These are phyloP conservation scores for Gnaphalium uliginosum DNA, from an alignment of 129 eudicot genomes.

Conservation along the genomic window DNA sequence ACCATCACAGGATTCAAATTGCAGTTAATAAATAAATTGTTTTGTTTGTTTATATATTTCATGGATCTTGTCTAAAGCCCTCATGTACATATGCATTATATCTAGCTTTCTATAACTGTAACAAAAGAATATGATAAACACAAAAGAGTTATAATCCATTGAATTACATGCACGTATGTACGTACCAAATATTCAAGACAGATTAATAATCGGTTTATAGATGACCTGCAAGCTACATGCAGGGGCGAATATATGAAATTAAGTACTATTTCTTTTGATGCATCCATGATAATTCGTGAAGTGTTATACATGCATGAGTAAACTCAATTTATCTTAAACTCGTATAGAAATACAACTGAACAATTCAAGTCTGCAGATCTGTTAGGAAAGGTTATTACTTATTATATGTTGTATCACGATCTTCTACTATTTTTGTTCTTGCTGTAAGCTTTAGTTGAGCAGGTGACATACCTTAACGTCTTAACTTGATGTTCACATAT, in stretches of 20 bases:
- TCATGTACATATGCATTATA: neutral
- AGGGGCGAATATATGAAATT: neutral
- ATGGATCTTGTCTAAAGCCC: neutral
- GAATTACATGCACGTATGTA: neutral
- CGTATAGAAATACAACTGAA: too few relatives aligned
- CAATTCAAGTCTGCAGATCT: neutral
- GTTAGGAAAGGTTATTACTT: too few relatives aligned
- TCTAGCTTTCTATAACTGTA: neutral
- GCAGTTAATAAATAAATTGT: neutral
- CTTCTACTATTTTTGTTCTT: too few relatives aligned
- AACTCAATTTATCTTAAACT: neutral
- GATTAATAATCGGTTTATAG: neutral
- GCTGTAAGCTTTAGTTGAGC: too few relatives aligned
- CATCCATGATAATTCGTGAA: neutral
- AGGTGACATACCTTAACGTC: too few relatives aligned
- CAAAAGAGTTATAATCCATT: neutral
- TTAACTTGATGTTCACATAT: too few relatives aligned
- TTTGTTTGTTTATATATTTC: neutral
- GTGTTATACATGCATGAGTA: neutral
- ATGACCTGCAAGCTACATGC: neutral
- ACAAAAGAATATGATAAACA: neutral
- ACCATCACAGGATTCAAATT: neutral
- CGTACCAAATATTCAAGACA: neutral
- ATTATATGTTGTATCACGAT: too few relatives aligned
- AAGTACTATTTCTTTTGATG: neutral